Percentiles rank a stretch among this genome's conserved stretches.
Conservation (phyloP, 2,329 filamentous ascomycete genomes). For the Aotearoamyces nothofagi region DNA sequence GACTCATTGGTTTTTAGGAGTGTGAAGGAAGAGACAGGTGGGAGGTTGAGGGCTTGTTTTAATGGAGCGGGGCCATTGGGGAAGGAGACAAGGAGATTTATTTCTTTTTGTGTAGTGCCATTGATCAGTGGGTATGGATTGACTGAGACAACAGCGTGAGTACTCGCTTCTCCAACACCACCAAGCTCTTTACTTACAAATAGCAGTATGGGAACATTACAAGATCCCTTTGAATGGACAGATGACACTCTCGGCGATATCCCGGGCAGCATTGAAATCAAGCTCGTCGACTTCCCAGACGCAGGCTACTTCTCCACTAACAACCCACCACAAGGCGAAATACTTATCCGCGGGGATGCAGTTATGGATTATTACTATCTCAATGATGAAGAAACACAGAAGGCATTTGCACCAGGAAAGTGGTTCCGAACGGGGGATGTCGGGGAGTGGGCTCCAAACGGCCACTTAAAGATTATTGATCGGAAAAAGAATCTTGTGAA, state of each 20-base stretch:
- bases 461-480: constrained; percentile 65
- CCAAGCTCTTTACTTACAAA: constrained; percentile 21
- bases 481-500: constrained; percentile 91
- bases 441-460: constrained; percentile 59
- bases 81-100: constrained; percentile 71
- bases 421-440: constrained; percentile 88
- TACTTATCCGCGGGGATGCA: constrained; percentile 66
- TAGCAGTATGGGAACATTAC: constrained; percentile 56
- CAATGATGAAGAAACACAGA: constrained; percentile 68
- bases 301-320: constrained; percentile 55
- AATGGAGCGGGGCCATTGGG: constrained; percentile 85
- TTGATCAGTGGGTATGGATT: constrained; percentile 90
- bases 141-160: constrained; percentile 65
- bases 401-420: constrained; percentile 53
- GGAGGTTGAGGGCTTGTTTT: constrained; percentile 73
- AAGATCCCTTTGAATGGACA: constrained; percentile 70
- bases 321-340: constrained; percentile 68
- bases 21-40: constrained; percentile 76
- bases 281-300: constrained; percentile 75
- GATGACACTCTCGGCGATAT: constrained; percentile 60
- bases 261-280: constrained; percentile 62
- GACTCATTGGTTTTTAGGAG: constrained; percentile 81
- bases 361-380: constrained; percentile 68
- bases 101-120: constrained; percentile 77
- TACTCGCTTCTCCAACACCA: constrained; percentile 21